Evolutionary conservation across 2,329 filamentous ascomycete genomes (phyloP), one percentile per base, ranked within the genome.

Genomic region (Nannizzia gypsea): DNA sequence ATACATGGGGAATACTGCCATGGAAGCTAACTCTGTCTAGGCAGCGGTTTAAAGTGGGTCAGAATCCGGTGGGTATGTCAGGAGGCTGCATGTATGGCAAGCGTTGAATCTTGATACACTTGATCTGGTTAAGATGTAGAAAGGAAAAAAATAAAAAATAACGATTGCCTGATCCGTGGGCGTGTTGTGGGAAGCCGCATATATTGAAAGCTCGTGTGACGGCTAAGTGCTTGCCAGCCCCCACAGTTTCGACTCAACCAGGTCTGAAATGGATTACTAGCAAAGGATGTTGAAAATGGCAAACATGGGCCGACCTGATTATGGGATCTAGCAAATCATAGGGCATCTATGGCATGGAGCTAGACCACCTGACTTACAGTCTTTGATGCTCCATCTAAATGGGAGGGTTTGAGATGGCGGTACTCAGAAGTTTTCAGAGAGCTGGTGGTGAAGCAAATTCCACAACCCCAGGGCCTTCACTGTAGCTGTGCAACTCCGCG

Each of bases 181-280:
- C 50, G 50, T 34, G 50, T 54, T 9, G 28, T 31, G 50, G 50
- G 8, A 34, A 20, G 26, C 3, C 17, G 50, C 50, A 54, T 54
- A 17, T 3, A 24, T 31, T 34, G n/a, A 46, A 31, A 48, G 56
- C 56, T 58, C 28, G 56, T 58, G 56, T 58, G 11, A 58, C 56
- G 40, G 56, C 24, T 34, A 46, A n/a, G 17, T 46, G 15, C 38
- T 17, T 58, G 9, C 48, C 56, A 26, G 34, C 22, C 55, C 38
- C 55, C 55, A 44, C 38, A 40, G 36, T 40, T 57, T 58, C 56
- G 24, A 57, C 56, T 28, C 31, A 40, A 44, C 22, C 17, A 40
- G 56, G 24, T 48, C 40, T 17, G 26, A 6, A 42, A 28, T 31
- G 56, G 42, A 34, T 13, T 34, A 13, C n/a, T 6, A 48, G 17